A percentile compares a stretch with the other conserved stretches of the same genome.
Evolutionary conservation across 768 basidiomycete species (phyloP).

Genomic region (Scleroderma citrinum): DNA sequence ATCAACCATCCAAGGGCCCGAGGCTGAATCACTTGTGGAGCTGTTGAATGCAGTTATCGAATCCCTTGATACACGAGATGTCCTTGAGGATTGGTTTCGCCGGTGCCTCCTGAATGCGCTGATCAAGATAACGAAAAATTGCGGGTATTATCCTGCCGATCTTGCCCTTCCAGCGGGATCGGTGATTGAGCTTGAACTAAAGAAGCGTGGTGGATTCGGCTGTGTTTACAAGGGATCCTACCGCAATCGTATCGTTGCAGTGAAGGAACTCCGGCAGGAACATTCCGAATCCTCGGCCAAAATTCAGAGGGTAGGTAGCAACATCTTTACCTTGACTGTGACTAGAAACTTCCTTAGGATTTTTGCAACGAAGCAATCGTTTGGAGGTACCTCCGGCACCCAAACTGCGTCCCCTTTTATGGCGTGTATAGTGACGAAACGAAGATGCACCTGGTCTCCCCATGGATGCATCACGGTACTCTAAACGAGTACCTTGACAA

Average conservation of each 20-base stretch:
- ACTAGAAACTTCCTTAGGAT: constrained; percentile 6
- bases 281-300: neutral
- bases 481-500: constrained; percentile 24
- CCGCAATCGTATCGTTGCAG: constrained; percentile 21
- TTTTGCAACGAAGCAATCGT: constrained; percentile 28
- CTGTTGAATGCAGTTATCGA: constrained; percentile 21
- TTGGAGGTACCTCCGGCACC: constrained; percentile 31
- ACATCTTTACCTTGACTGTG: neutral
- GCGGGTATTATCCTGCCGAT: constrained; percentile 14
- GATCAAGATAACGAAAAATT: constrained; percentile 15
- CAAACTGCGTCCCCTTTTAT: constrained; percentile 32
- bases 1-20: neutral
- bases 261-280: constrained; percentile 13
- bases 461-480: constrained; percentile 34
- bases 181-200: constrained; percentile 5
- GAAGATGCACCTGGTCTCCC: constrained; percentile 31
- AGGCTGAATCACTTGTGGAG: constrained; percentile 13
- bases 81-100: constrained; percentile 13
- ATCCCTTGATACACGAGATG: constrained; percentile 17
- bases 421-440: constrained; percentile 21
- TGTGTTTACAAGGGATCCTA: constrained; percentile 13
- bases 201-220: constrained; percentile 18
- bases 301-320: constrained; percentile 14
- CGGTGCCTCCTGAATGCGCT: constrained; percentile 13
- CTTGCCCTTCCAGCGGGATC: constrained; percentile 5